phyloP scores from a whole-genome alignment of 345 rosid genomes.

The Aquilaria malaccensis region DNA sequence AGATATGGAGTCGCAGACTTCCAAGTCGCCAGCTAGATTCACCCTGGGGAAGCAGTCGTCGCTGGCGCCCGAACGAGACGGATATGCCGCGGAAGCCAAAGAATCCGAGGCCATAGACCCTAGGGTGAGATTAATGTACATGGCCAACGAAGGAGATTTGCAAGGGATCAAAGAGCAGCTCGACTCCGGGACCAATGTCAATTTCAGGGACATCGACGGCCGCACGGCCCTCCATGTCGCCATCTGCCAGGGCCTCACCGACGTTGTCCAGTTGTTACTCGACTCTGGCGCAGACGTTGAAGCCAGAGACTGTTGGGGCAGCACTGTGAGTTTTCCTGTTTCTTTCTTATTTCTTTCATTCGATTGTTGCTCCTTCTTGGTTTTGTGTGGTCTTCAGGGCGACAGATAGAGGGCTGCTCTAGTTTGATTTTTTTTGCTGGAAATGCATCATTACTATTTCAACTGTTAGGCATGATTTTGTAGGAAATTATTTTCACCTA shows the following conservation, averaged over 20 bases:
- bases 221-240: constrained; percentile 82
- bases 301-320: constrained; percentile 54
- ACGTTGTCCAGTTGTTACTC: constrained; percentile 38
- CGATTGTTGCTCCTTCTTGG: neutral
- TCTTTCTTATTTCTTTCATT: neutral
- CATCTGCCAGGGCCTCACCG: constrained; percentile 64
- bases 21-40: constrained; percentile 44
- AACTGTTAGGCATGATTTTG: no score
- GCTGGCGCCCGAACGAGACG: constrained; percentile 37
- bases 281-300: constrained; percentile 42
- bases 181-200: constrained; percentile 57
- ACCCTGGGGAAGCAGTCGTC: constrained; percentile 57
- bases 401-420: no score
- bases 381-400: neutral
- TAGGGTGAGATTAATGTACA: constrained; percentile 61
- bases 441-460: no score
- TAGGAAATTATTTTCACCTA: no score
- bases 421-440: no score
- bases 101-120: constrained; percentile 29
- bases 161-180: constrained; percentile 53
- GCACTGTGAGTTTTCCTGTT: constrained; percentile 32
- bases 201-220: constrained; percentile 58
- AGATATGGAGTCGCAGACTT: constrained; percentile 11
- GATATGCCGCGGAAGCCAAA: constrained; percentile 12
- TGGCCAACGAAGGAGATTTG: constrained; percentile 69